Evolutionary conservation across 169 alveolate species (phyloP).

Genomic region (Plasmodium billcollinsi): DNA sequence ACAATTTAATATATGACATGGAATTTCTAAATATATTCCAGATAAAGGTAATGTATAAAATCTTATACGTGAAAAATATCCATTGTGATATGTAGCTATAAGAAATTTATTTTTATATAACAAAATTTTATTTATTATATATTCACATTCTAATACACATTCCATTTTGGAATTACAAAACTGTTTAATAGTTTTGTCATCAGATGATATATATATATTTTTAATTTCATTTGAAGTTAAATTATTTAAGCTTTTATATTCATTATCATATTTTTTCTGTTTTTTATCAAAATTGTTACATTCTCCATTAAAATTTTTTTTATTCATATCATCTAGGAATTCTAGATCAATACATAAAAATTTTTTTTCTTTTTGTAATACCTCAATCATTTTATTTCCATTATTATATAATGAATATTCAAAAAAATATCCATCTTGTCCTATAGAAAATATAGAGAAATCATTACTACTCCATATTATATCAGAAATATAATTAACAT

Average conservation of each 20-base stretch:
- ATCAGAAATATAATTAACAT: slow-evolving; percentile 67
- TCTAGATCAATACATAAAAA: slow-evolving; percentile 70
- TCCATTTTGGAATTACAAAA: slow-evolving; percentile 56
- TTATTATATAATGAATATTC: slow-evolving; percentile 69
- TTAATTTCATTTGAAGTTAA: slow-evolving; percentile 27
- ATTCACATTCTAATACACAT: slow-evolving; percentile 62
- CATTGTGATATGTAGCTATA: slow-evolving; percentile 58
- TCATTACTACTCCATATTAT: slow-evolving; percentile 57
- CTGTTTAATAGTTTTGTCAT: slow-evolving; percentile 72
- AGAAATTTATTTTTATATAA: slow-evolving; percentile 67
- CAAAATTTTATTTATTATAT: slow-evolving; percentile 39
- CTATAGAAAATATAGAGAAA: slow-evolving; percentile 59
- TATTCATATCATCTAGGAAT: slow-evolving; percentile 17
- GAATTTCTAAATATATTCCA: slow-evolving; percentile 74
- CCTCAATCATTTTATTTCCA: slow-evolving; percentile 70
- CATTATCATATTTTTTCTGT: slow-evolving; percentile 41
- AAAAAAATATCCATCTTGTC: slow-evolving; percentile 70
- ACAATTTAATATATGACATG: slow-evolving; percentile 57
- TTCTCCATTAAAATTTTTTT: slow-evolving; percentile 5
- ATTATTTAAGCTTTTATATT: slow-evolving; percentile 38
- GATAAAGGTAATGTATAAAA: slow-evolving; percentile 54
- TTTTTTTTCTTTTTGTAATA: slow-evolving; percentile 70
- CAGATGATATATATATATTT: slow-evolving; percentile 64
- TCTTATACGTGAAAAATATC: slow-evolving; percentile 61
- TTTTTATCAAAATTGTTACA: slow-evolving; percentile 6